Percentiles rank a stretch among this genome's conserved stretches.
These are phyloP conservation scores for Pseudogymnoascus sp. DNA, from an alignment of 2,329 filamentous ascomycete species.

Conservation along the genomic window DNA sequence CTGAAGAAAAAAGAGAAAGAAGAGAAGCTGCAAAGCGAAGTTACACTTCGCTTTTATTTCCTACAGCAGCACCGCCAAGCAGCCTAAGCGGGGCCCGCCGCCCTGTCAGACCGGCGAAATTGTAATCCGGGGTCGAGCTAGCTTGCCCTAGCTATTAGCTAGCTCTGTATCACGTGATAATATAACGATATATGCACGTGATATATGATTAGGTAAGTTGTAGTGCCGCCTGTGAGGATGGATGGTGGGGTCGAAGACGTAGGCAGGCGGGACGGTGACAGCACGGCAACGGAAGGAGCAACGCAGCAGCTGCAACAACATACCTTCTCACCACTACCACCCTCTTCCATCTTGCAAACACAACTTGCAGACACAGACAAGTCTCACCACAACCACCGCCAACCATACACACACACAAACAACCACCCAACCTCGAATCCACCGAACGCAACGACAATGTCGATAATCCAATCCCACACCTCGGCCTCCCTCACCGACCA, in stretches of 20 bases:
- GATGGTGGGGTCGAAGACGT: not conserved
- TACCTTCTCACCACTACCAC: not conserved
- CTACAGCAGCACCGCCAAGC: not conserved
- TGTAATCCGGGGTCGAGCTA: not conserved
- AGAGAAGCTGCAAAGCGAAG: not conserved
- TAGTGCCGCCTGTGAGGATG: not conserved
- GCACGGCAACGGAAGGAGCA: not conserved
- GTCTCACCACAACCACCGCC: not conserved
- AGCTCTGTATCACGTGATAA: not conserved
- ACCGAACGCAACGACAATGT: slow-evolving; percentile 39
- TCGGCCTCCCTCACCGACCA: slow-evolving; percentile 53
- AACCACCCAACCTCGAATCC: slow-evolving; percentile 1
- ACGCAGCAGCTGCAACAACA: not conserved
- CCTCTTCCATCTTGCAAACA: not conserved
- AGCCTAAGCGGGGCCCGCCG: not conserved
- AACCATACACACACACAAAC: not conserved
- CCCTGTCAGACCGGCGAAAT: not conserved
- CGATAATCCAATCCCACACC: slow-evolving; percentile 60
- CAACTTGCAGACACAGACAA: not conserved
- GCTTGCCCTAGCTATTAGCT: not conserved
- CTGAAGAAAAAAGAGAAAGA: not conserved
- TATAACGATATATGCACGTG: not conserved
- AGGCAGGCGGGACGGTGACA: not conserved
- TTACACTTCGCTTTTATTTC: not conserved
- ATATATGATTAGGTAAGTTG: not conserved